phyloP scores from a whole-genome alignment of 2,329 filamentous ascomycete genomes.

The Gyromitra esculenta region DNA sequence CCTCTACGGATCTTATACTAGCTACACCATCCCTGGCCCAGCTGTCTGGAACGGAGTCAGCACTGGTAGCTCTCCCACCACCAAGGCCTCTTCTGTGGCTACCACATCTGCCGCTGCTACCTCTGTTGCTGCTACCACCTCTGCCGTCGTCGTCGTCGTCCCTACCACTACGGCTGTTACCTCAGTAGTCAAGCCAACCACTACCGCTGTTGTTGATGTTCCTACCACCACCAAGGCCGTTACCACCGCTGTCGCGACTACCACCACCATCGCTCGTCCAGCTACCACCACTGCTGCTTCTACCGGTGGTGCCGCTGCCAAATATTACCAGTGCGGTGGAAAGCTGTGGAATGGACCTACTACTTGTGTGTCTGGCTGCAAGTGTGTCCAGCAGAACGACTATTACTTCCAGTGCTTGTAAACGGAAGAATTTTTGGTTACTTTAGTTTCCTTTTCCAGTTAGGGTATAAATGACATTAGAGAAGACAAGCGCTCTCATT shows the following conservation, averaged over 20 bases:
- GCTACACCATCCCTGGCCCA: constrained; percentile 53
- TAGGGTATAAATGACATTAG: constrained; percentile 32
- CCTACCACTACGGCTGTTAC: constrained; percentile 19
- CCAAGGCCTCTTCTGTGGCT: constrained; percentile 12
- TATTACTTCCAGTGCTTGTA: constrained; percentile 63
- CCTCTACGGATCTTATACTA: constrained; percentile 47
- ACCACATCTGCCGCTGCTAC: constrained; percentile 17
- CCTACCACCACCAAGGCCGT: constrained; percentile 33
- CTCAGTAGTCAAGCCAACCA: constrained; percentile 22
- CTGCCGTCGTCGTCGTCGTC: neutral
- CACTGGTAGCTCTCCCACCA: constrained; percentile 22
- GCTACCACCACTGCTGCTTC: constrained; percentile 5
- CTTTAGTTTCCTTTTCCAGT: constrained; percentile 1
- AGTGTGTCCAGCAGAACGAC: constrained; percentile 59
- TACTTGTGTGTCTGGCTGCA: constrained; percentile 28
- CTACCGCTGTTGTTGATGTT: constrained; percentile 26
- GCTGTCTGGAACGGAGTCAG: constrained; percentile 49
- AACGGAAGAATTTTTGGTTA: constrained; percentile 17
- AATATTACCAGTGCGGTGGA: constrained; percentile 61
- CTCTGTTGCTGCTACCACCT: neutral
- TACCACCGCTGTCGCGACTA: constrained; percentile 48
- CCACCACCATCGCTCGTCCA: constrained; percentile 2
- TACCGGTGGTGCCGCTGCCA: constrained; percentile 14
- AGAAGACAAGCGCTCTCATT: constrained; percentile 27
- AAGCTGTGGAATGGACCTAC: constrained; percentile 57